A percentile compares a stretch with the other conserved stretches of the same genome.
These are phyloP conservation scores for Bauhinia variegata DNA, from an alignment of 306 rosid species.

Conservation along the genomic window DNA sequence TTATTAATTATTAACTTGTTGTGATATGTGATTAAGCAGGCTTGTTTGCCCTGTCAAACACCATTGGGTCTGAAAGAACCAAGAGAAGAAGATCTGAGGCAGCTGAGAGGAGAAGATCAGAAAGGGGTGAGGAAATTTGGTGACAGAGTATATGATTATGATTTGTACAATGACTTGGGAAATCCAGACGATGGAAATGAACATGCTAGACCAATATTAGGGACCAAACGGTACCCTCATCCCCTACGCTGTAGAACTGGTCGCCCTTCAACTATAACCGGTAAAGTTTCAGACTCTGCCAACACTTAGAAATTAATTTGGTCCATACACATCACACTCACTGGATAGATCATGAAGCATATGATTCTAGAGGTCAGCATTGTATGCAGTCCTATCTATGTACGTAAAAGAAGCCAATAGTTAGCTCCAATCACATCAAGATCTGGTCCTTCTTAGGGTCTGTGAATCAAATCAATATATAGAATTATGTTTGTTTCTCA, in stretches of 20 bases:
- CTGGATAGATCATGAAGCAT: too few relatives aligned
- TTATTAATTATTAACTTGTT: too few relatives aligned
- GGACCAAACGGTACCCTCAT: conserved; percentile 31
- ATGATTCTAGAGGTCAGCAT: too few relatives aligned
- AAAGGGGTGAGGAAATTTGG: conserved; percentile 16
- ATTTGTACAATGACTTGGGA: conserved; percentile 49
- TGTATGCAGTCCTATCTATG: too few relatives aligned
- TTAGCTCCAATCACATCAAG: too few relatives aligned
- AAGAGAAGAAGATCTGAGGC: conserved; percentile 39
- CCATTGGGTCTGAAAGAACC: conserved; percentile 43
- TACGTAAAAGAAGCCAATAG: too few relatives aligned
- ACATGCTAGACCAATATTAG: conserved; percentile 35
- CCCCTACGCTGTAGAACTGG: conserved; percentile 54
- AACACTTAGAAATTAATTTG: neutral
- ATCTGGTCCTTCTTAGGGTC: too few relatives aligned
- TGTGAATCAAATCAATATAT: too few relatives aligned
- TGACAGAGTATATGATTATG: conserved; percentile 50
- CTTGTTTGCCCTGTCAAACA: conserved; percentile 41
- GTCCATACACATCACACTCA: neutral
- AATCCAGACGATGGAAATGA: conserved; percentile 28
- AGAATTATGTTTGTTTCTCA: too few relatives aligned
- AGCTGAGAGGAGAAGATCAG: conserved; percentile 46
- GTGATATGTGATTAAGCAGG: conserved; percentile 34
- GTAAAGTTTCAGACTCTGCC: neutral
- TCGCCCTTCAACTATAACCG: conserved; percentile 19